Evolutionary conservation across 2,329 filamentous ascomycete species (phyloP), one percentile per base, ranked within the genome.

Genomic region (Grosmannia huntii): DNA sequence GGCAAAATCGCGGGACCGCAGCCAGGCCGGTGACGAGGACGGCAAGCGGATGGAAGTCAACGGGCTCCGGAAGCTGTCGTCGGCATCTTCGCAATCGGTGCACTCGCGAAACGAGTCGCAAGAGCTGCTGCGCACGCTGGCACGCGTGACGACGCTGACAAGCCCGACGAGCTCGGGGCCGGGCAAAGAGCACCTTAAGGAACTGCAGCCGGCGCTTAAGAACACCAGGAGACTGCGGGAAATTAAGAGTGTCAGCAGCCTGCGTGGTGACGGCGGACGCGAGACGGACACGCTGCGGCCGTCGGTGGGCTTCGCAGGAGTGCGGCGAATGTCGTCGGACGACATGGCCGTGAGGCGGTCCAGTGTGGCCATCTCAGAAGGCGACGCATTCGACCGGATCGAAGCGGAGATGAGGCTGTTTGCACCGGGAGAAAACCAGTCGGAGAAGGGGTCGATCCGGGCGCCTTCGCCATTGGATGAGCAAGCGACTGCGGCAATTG

Each of bases 321-420:
- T 81, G 46, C 69, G 67, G 48, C 72, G 75, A 56, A 69, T 66
- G 56, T 65, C 68, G 14, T 80, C 78, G 2, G 68, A 67, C 28
- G 78, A 79, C 53, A 79, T 78, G 49, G 64, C 21, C 6, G 74
- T 75, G 62, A 81, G 80, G 67, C 70, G 72, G 58, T 73, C 72
- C 41, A 79, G 76, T 65, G 68, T 73, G 64, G 66, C 68, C 5
- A 70, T 73, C 59, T 81, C 79, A 0, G 79, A 82, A 58, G 65
- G 69, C 16, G 80, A 83, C 60, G 79, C 80, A 5, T 77, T 74
- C 1, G 79, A 79, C 62, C 77, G 80, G 51, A 81, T 83, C 55
- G 75, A 80, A 63, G 76, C 72, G 11, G 80, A 83, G 67, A 75
- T 76, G 69, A 76, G 74, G 54, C 71, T 83, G 10, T 83, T 83